Percentiles rank a stretch among this genome's conserved stretches.
Evolutionary conservation across 495 filamentous ascomycete species (phyloP).

Genomic region (Xylaria scruposa): DNA sequence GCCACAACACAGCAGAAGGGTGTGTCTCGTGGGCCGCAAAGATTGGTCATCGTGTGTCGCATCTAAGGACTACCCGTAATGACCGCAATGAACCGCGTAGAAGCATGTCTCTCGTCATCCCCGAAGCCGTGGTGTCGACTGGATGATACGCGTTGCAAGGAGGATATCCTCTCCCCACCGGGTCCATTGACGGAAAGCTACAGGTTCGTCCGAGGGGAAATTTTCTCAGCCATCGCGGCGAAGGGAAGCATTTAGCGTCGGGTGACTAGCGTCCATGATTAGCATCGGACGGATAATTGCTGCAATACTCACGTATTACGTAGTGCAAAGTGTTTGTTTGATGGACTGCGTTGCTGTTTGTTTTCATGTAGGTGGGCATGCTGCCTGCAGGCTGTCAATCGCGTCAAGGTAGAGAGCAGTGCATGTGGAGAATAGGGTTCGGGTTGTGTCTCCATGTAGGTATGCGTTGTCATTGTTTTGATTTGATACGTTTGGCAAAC

Average conservation of each 20-base stretch:
- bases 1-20: constrained; percentile 49
- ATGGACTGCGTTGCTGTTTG: constrained; percentile 13
- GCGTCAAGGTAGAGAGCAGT: constrained; percentile 9
- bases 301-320: background rate
- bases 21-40: constrained; percentile 54
- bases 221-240: constrained; percentile 4
- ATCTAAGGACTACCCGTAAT: constrained; percentile 35
- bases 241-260: background rate
- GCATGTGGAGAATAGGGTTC: background rate
- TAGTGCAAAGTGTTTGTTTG: background rate
- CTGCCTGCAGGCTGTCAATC: background rate
- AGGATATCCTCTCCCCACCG: constrained; percentile 11
- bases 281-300: background rate
- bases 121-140: constrained; percentile 36
- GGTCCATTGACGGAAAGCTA: background rate
- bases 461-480: constrained; percentile 24
- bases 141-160: constrained; percentile 29
- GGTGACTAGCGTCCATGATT: background rate
- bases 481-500: background rate
- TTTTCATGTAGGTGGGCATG: background rate
- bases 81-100: constrained; percentile 35
- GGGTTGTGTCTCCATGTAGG: constrained; percentile 4
- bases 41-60: constrained; percentile 47
- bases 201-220: constrained; percentile 29
- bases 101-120: constrained; percentile 44